A percentile compares a stretch with the other conserved stretches of the same genome.
phyloP scores from a whole-genome alignment of 805 yeast genomes.

The Candida chauliodis region DNA sequence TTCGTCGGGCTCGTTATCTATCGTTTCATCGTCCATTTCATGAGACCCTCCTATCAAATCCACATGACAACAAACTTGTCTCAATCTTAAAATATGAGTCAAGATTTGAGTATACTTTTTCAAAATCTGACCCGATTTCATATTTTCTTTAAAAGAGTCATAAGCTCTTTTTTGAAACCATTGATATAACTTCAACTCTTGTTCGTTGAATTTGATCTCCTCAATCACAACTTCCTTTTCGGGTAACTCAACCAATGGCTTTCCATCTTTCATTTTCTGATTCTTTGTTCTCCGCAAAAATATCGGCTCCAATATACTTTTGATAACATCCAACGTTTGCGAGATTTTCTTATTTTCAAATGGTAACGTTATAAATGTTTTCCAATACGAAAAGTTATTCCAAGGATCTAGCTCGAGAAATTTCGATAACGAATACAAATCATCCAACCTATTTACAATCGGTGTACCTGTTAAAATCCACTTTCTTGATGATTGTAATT shows the following conservation, averaged over 20 bases:
- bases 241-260: conserved; percentile 72
- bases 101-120: conserved; percentile 74
- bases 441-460: conserved; percentile 83
- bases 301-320: conserved; percentile 79
- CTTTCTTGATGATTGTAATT: conserved; percentile 57
- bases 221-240: conserved; percentile 69
- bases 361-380: conserved; percentile 76
- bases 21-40: conserved; percentile 48
- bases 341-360: conserved; percentile 70
- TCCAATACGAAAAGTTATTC: conserved; percentile 84
- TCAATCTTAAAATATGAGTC: conserved; percentile 74
- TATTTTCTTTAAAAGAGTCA: conserved; percentile 53
- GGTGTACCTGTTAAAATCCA: conserved; percentile 96
- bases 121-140: conserved; percentile 63
- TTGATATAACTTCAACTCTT: conserved; percentile 63
- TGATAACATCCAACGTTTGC: conserved; percentile 79
- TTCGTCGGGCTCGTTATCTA: conserved; percentile 13
- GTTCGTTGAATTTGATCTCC: conserved; percentile 59
- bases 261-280: conserved; percentile 67
- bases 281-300: conserved; percentile 80
- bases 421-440: conserved; percentile 71
- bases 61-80: conserved; percentile 88
- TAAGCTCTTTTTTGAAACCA: conserved; percentile 69
- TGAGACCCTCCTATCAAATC: conserved; percentile 52
- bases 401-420: conserved; percentile 85